Evolutionary conservation across 2,329 filamentous ascomycete species (phyloP).

Genomic region (Diplodia sapinea): DNA sequence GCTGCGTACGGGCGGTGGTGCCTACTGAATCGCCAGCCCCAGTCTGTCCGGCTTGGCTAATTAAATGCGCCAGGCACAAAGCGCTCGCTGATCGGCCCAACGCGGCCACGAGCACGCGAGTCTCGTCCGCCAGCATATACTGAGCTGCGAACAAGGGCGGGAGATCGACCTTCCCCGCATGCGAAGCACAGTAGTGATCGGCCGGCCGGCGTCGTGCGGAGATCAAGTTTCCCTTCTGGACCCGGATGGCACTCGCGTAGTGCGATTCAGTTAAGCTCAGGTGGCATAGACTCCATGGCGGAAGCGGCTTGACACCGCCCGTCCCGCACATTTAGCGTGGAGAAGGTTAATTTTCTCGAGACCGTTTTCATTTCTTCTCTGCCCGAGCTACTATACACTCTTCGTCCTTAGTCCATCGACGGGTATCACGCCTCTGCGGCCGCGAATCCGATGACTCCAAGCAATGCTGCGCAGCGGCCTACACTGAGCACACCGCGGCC

Average conservation of each 20-base stretch:
- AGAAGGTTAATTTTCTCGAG: slow-evolving; percentile 2
- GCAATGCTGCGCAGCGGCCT: slow-evolving; percentile 8
- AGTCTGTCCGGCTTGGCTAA: slow-evolving; percentile 30
- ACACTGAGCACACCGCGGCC: background rate
- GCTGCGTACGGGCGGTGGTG: slow-evolving; percentile 19
- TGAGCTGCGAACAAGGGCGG: background rate
- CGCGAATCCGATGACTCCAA: background rate
- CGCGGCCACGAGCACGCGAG: background rate
- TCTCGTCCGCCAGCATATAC: background rate
- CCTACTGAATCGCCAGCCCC: slow-evolving; percentile 31
- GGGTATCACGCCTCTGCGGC: background rate
- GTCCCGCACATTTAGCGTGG: background rate
- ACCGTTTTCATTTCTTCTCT: slow-evolving; percentile 14
- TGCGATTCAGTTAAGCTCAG: slow-evolving; percentile 27
- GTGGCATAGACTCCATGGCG: slow-evolving; percentile 12
- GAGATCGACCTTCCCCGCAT: slow-evolving; percentile 30
- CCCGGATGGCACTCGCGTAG: slow-evolving; percentile 14
- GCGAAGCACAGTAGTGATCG: slow-evolving; percentile 20
- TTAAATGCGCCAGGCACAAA: slow-evolving; percentile 24
- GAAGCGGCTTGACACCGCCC: slow-evolving; percentile 16
- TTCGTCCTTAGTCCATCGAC: background rate
- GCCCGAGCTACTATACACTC: slow-evolving; percentile 8
- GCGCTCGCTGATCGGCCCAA: slow-evolving; percentile 11
- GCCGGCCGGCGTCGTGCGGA: slow-evolving; percentile 18
- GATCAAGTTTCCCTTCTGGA: slow-evolving; percentile 28